These are phyloP conservation scores for Moelleriella libera DNA, from an alignment of 2,329 filamentous ascomycete genomes.

Conservation along the genomic window DNA sequence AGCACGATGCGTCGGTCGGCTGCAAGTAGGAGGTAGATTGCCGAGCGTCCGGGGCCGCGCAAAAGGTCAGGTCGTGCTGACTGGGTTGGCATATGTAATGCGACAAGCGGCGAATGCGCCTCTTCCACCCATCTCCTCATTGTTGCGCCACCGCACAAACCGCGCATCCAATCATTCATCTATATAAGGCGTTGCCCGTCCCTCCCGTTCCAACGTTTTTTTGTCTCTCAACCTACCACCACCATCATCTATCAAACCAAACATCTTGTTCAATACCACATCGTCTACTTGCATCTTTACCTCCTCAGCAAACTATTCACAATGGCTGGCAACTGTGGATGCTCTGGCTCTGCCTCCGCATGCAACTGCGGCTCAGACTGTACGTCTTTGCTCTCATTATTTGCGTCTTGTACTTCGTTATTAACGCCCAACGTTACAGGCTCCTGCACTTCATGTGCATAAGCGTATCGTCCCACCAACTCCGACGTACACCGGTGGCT, in stretches of 20 bases:
- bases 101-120: background rate
- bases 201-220: background rate
- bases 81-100: no score
- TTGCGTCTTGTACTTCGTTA: background rate
- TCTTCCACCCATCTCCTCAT: background rate
- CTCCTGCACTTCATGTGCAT: slow-evolving; percentile 16
- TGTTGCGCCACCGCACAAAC: slow-evolving; percentile 3
- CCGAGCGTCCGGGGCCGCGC: no score
- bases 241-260: background rate
- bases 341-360: slow-evolving; percentile 16
- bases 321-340: slow-evolving; percentile 22
- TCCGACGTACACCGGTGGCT: background rate
- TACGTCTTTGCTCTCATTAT: slow-evolving; percentile 8
- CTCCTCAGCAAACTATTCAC: background rate
- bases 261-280: no score
- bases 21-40: background rate
- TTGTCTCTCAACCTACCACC: background rate
- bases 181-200: background rate
- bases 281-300: no score
- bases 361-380: slow-evolving; percentile 23
- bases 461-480: background rate
- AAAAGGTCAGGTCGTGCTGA: background rate
- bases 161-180: slow-evolving; percentile 1
- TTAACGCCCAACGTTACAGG: slow-evolving; percentile 7
- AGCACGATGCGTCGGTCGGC: background rate